Percentiles rank a stretch among this genome's conserved stretches.
phyloP scores from a whole-genome alignment of 139 green algal genomes.

The Micractinium conductrix region DNA sequence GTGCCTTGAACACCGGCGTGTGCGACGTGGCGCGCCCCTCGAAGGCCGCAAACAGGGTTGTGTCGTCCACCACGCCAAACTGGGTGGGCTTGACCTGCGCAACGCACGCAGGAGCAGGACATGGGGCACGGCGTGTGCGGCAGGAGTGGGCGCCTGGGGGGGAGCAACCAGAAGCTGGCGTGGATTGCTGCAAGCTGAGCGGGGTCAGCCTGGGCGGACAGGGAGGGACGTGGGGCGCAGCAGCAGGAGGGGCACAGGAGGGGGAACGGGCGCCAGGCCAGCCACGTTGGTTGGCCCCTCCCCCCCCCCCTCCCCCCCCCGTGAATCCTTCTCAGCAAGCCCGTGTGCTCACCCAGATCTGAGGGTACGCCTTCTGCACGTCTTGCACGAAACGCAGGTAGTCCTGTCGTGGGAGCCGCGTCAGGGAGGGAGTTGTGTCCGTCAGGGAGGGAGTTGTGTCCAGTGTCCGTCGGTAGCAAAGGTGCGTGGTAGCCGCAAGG shows the following conservation, averaged over 20 bases:
- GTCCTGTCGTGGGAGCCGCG: background rate
- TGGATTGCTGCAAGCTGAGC: background rate
- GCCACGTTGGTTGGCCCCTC: background rate
- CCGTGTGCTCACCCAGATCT: background rate
- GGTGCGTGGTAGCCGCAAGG: too few species aligned
- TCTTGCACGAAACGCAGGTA: conserved; percentile 17
- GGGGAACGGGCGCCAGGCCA: background rate
- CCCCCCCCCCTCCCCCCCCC: too few species aligned
- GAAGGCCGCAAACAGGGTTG: conserved; percentile 36
- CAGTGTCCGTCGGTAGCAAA: background rate
- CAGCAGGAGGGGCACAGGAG: background rate
- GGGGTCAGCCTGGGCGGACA: background rate
- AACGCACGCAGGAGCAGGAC: too few species aligned
- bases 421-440: background rate
- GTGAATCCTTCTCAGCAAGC: background rate
- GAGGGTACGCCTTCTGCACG: conserved; percentile 5
- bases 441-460: background rate
- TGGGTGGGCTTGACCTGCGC: conserved; percentile 25
- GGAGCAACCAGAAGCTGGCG: background rate
- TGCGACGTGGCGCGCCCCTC: conserved; percentile 13
- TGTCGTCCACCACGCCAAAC: conserved; percentile 23
- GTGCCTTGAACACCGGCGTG: conserved; percentile 30
- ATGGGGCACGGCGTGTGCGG: background rate
- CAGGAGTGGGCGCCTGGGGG: background rate
- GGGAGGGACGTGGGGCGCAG: background rate